These are phyloP conservation scores for Ciborinia camelliae DNA, from an alignment of 2,329 filamentous ascomycete species.

Conservation along the genomic window DNA sequence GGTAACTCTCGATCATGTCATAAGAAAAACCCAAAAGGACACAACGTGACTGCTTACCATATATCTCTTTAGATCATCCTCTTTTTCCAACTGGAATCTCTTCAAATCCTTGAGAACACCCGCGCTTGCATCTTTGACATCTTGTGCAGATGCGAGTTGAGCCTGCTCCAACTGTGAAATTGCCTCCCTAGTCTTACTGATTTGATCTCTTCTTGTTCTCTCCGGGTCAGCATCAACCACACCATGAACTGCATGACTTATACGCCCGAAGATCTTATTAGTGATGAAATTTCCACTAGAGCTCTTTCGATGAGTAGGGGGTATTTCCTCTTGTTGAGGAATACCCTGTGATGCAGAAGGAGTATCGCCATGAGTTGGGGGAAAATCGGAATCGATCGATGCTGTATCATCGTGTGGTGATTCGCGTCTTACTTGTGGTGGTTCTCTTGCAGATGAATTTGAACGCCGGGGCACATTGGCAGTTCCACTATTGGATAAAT, in stretches of 20 bases:
- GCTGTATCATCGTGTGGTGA: conserved; percentile 71
- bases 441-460: conserved; percentile 52
- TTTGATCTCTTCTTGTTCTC: conserved; percentile 83
- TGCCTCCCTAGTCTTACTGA: conserved; percentile 91
- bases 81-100: conserved; percentile 92
- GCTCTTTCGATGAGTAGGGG: conserved; percentile 69
- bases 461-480: conserved; percentile 64
- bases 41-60: conserved; percentile 66
- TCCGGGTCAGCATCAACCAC: conserved; percentile 97
- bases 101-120: conserved; percentile 88
- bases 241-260: conserved; percentile 93
- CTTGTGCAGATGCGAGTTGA: conserved; percentile 79
- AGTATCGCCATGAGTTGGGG: conserved; percentile 76
- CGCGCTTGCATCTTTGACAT: conserved; percentile 87
- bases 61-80: conserved; percentile 87
- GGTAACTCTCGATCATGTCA: not conserved
- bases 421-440: conserved; percentile 47
- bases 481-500: conserved; percentile 72
- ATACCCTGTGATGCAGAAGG: conserved; percentile 73
- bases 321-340: conserved; percentile 48
- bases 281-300: conserved; percentile 88
- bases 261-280: conserved; percentile 87
- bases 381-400: conserved; percentile 94
- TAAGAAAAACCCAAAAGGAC: accelerated
- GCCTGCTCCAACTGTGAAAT: conserved; percentile 87